Conservation (phyloP, 169 alveolate genomes). For the Plasmodium knowlesi region DNA sequence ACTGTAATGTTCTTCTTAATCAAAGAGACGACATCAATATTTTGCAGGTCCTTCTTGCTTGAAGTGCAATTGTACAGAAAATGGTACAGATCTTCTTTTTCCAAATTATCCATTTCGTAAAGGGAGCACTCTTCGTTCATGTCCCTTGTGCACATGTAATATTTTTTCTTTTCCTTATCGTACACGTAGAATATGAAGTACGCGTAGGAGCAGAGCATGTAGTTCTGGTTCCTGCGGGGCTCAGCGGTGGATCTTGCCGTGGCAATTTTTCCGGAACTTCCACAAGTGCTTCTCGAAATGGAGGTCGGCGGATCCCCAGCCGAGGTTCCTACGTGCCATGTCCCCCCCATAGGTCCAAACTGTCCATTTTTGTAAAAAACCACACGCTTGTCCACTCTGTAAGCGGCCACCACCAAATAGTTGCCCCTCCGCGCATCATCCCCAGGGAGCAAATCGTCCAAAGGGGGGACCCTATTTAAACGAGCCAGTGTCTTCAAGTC, state of each 20-base stretch:
- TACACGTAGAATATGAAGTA: slow-evolving; percentile 18
- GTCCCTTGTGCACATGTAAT: slow-evolving; percentile 13
- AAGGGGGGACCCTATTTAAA: neutral
- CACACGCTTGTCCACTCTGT: slow-evolving; percentile 25
- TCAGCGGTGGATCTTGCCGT: neutral
- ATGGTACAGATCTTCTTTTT: slow-evolving; percentile 5
- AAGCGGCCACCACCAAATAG: neutral
- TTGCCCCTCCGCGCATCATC: neutral
- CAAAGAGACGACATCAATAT: slow-evolving; percentile 12
- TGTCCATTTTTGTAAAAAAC: slow-evolving; percentile 21
- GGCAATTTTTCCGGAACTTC: neutral
- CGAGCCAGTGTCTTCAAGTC: neutral
- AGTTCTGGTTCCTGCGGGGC: neutral
- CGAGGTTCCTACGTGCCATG: neutral
- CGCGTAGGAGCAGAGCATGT: slow-evolving; percentile 9
- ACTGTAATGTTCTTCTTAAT: neutral
- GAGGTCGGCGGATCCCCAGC: neutral
- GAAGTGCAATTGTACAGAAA: neutral
- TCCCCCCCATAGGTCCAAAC: neutral
- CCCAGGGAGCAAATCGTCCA: slow-evolving; percentile 9
- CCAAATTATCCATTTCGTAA: slow-evolving; percentile 16
- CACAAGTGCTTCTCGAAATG: neutral
- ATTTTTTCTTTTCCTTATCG: slow-evolving; percentile 23
- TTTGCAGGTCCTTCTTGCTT: slow-evolving; percentile 2
- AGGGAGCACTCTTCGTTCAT: slow-evolving; percentile 4